Percentiles rank a stretch among this genome's conserved stretches.
Evolutionary conservation across 192 early-diverging fungal genomes (phyloP).

Genomic region (Jimgerdemannia flammicorona): DNA sequence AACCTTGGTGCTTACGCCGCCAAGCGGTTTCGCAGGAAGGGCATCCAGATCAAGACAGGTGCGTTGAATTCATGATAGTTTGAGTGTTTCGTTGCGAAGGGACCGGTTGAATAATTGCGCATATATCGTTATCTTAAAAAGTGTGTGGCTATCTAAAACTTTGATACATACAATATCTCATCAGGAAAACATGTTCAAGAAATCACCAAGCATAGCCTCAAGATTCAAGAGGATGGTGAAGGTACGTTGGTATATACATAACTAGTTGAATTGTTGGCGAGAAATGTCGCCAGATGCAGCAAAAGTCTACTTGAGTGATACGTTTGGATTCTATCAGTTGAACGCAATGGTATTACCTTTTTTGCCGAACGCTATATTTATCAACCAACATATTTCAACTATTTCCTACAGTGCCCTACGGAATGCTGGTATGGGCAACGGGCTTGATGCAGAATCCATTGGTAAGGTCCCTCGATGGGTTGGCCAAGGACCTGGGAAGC

Average conservation of each 20-base stretch:
- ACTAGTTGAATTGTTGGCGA: not conserved
- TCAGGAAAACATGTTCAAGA: conserved; percentile 28
- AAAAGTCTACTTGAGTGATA: no score
- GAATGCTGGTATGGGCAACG: conserved; percentile 72
- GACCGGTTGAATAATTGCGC: not conserved
- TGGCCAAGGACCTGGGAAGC: conserved; percentile 24
- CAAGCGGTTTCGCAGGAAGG: conserved; percentile 68
- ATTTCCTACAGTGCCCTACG: conserved; percentile 47
- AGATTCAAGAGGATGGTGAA: conserved; percentile 46
- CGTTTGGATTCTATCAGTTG: no score
- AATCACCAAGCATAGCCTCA: conserved; percentile 51
- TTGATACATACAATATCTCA: not conserved
- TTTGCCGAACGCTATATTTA: not conserved
- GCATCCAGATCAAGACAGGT: conserved; percentile 70
- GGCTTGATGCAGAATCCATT: conserved; percentile 64
- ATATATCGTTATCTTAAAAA: not conserved
- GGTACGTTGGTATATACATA: conserved; percentile 11
- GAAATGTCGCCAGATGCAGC: no score
- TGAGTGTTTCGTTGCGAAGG: conserved; percentile 25
- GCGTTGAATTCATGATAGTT: conserved; percentile 10
- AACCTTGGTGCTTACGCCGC: conserved; percentile 71
- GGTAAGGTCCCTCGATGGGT: conserved; percentile 45
- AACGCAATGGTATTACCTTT: no score
- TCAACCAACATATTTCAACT: not conserved
- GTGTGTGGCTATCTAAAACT: not conserved